A percentile compares a stretch with the other conserved stretches of the same genome.
Conservation (phyloP, 306 rosid genomes). For the Prunus mume region DNA sequence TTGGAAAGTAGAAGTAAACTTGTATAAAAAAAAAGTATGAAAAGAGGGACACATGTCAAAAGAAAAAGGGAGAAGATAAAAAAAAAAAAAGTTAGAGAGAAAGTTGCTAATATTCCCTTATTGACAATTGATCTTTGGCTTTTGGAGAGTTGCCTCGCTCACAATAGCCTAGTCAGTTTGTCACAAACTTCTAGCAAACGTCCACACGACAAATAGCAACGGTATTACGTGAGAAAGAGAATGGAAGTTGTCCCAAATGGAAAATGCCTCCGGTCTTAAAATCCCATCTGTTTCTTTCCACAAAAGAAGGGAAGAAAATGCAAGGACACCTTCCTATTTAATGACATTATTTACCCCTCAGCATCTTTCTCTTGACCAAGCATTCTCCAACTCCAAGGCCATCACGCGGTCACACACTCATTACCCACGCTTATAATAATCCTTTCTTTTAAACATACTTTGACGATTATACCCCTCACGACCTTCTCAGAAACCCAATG, state of each 20-base stretch:
- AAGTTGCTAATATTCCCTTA: too few species aligned
- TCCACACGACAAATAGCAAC: neutral
- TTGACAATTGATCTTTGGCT: too few species aligned
- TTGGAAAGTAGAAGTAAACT: too few species aligned
- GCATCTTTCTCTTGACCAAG: neutral
- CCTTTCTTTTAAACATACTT: neutral
- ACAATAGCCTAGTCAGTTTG: too few species aligned
- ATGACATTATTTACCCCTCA: neutral
- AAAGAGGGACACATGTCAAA: too few species aligned
- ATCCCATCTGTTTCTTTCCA: neutral
- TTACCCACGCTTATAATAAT: neutral
- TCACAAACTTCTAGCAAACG: neutral
- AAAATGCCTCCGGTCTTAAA: neutral
- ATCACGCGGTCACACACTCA: neutral
- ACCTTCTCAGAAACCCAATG: constrained; percentile 41
- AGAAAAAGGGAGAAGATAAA: too few species aligned
- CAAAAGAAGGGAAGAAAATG: neutral
- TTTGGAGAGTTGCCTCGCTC: too few species aligned
- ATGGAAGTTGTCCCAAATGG: neutral
- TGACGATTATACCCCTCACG: constrained; percentile 37
- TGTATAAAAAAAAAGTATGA: too few species aligned
- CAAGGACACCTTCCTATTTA: neutral
- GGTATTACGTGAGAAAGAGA: neutral
- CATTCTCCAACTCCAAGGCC: too few species aligned
- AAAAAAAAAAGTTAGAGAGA: too few species aligned